These are phyloP conservation scores for Candolleomyces eurysporus DNA, from an alignment of 768 basidiomycete species.

Conservation along the genomic window DNA sequence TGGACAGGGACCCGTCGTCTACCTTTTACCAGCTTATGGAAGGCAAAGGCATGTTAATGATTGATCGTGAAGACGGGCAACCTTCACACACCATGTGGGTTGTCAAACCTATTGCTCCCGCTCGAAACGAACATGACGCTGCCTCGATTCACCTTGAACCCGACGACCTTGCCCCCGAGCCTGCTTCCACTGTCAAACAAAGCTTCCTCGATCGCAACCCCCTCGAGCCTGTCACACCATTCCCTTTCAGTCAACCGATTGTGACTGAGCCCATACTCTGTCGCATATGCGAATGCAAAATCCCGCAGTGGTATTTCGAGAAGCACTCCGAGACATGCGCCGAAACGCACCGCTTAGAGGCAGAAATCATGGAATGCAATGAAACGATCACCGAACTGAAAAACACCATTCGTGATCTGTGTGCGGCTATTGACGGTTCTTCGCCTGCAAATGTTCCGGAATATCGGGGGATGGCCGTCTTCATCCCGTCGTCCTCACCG, in stretches of 20 bases:
- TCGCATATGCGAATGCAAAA: conserved; percentile 95
- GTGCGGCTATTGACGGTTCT: conserved; percentile 67
- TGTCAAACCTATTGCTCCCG: conserved; percentile 74
- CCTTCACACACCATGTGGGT: conserved; percentile 99
- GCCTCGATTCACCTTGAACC: conserved; percentile 58
- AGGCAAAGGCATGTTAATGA: conserved; percentile 98
- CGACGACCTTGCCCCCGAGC: conserved; percentile 42
- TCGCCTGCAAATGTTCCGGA: conserved; percentile 68
- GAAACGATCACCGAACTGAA: conserved; percentile 87
- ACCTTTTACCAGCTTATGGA: conserved; percentile 85
- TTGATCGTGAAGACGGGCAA: conserved; percentile 83
- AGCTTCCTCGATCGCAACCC: conserved; percentile 31
- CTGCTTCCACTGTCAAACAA: conserved; percentile 38
- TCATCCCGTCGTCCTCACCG: conserved; percentile 70
- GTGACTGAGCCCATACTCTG: conserved; percentile 85
- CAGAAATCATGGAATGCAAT: conserved; percentile 91
- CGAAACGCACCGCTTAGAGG: conserved; percentile 93
- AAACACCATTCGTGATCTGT: conserved; percentile 80
- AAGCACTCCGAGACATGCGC: conserved; percentile 99
- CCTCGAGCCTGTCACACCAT: conserved; percentile 58
- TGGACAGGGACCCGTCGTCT: conserved; percentile 53
- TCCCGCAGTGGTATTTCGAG: conserved; percentile 99
- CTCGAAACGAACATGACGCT: conserved; percentile 67
- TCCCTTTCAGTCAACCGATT: conserved; percentile 77
- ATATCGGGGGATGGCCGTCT: conserved; percentile 86